Evolutionary conservation across 1,284 basidiomycete species (phyloP).

Genomic region (Pisolithus thermaeus): DNA sequence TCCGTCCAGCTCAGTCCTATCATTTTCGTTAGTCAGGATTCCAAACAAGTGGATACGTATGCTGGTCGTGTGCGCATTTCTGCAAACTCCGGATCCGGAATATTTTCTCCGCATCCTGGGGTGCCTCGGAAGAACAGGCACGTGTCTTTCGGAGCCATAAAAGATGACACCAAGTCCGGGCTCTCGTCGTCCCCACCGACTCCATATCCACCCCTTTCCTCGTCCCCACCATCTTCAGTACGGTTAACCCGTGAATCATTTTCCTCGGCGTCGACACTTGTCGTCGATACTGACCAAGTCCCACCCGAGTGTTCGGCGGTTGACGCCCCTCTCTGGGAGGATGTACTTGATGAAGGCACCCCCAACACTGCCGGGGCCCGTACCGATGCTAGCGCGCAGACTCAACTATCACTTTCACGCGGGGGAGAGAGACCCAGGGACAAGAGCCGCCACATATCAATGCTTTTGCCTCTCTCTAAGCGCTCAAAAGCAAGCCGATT

Average conservation of each 20-base stretch:
- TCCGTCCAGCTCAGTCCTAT: not conserved
- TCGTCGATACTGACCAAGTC: no score
- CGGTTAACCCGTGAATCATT: no score
- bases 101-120: not conserved
- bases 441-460: not conserved
- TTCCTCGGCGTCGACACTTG: no score
- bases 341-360: no score
- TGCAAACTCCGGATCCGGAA: not conserved
- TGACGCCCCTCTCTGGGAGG: no score
- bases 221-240: no score
- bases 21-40: not conserved
- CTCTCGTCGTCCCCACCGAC: not conserved
- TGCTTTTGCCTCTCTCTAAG: not conserved
- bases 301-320: no score
- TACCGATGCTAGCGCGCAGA: not conserved
- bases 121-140: not conserved
- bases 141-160: slow-evolving; percentile 2
- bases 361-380: no score
- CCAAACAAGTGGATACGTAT: not conserved
- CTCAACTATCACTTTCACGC: not conserved
- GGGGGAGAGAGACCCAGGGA: not conserved
- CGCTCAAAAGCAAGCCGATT: not conserved
- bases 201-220: not conserved
- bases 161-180: not conserved
- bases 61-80: not conserved